phyloP scores from a whole-genome alignment of 495 filamentous ascomycete species.

The Aspergillus sclerotiicarbonarius region DNA sequence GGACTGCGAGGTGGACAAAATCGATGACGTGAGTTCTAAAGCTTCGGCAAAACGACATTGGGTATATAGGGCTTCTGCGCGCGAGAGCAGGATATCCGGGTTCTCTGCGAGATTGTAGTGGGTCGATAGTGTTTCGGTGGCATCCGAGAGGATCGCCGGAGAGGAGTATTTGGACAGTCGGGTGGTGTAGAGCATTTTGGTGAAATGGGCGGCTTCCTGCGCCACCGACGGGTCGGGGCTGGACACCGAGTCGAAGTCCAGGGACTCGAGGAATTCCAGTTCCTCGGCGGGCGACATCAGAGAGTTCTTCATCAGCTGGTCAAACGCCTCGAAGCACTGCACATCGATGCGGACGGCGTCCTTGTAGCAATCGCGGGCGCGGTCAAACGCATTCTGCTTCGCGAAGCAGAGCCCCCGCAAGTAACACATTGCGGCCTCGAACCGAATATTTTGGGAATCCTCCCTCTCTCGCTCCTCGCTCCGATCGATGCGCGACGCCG shows the following conservation, averaged over 20 bases:
- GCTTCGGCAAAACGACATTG: conserved; percentile 91
- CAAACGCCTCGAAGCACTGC: conserved; percentile 97
- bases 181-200: conserved; percentile 95
- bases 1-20: conserved; percentile 58
- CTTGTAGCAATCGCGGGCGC: conserved; percentile 97
- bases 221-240: conserved; percentile 58
- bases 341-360: conserved; percentile 95
- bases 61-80: conserved; percentile 88
- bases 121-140: conserved; percentile 84
- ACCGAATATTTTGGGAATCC: conserved; percentile 69
- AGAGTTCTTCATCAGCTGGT: conserved; percentile 95
- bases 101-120: conserved; percentile 89
- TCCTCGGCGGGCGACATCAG: conserved; percentile 98
- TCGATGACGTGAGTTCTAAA: conserved; percentile 74
- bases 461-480: conserved; percentile 66
- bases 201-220: conserved; percentile 87
- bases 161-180: conserved; percentile 95
- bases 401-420: conserved; percentile 90
- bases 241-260: conserved; percentile 83
- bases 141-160: conserved; percentile 75
- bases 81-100: conserved; percentile 88
- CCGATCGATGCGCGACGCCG: conserved; percentile 50
- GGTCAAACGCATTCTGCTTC: conserved; percentile 96
- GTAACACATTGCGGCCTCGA: conserved; percentile 97
- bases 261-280: conserved; percentile 83